Base-by-base conservation (phyloP, 495 filamentous ascomycete genomes). In the Filosporella fistucella region DNA sequence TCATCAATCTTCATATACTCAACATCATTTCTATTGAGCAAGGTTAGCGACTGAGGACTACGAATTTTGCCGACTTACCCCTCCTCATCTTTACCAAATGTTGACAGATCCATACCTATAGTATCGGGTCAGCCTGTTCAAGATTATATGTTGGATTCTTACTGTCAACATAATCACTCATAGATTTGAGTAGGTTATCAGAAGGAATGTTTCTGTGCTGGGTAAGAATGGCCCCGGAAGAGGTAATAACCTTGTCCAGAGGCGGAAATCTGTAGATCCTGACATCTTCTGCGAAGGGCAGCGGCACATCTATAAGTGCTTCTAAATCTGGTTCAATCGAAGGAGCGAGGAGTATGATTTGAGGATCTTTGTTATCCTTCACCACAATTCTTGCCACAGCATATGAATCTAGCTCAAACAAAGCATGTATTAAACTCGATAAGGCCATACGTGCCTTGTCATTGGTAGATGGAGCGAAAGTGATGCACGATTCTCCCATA, bases 261-360 rank as follows among this genome's bases (percentile, higher is more conserved):
- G 91, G 89, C 3, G 94, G 89, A 48, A 99, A 99, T 48, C 77
- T 82, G 62, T 96, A 96, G 32, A 76, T 75, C 41, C 94, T 80
- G 21, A 96, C 71, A 62, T 99, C 94, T 67, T 99, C 94, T 2
- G 86, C 78, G 57, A 95, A 97, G 3, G 93, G 93, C n/a, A 98
- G 75, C 47, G 94, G 89, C 4, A 91, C 76, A 63, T 98, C 94
- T 50, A 95, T 78, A 12, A 99, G 74, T 55, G 86, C 89, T 63
- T 97, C 94, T 52, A 85, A 85, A 33, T 91, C 85, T 14, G 77
- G 70, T 53, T 94, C 89, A 41, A 96, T 85, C 2, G 72, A 80
- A 1, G 82, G 94, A 1, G 87, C 87, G 32, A 99, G 80, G 9
- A 96, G 68, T n/a, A 96, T 61, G 1, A 97, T 71, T 17, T 82